These are phyloP conservation scores for Aphanomyces astaci DNA, from an alignment of 352 stramenopile species.

Conservation along the genomic window DNA sequence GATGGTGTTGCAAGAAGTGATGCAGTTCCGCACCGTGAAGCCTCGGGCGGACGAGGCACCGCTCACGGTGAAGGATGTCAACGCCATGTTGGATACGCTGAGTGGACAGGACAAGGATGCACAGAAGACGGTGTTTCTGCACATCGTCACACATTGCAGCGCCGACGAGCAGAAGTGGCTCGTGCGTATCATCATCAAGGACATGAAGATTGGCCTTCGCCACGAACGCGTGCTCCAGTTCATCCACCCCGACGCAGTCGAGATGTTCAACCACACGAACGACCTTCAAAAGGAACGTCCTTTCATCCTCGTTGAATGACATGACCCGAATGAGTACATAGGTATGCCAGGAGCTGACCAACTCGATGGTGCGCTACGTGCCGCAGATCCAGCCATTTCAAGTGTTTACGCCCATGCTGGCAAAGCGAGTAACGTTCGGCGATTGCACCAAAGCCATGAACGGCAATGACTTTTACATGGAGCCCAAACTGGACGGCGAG, in stretches of 20 bases:
- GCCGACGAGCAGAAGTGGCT: constrained; percentile 79
- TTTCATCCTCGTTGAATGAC: neutral
- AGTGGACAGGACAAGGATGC: constrained; percentile 36
- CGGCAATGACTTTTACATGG: constrained; percentile 64
- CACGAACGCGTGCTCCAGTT: constrained; percentile 74
- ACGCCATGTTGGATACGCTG: constrained; percentile 49
- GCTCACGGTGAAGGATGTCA: constrained; percentile 49
- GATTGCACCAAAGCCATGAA: constrained; percentile 68
- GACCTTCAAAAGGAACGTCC: constrained; percentile 29
- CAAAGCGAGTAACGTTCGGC: constrained; percentile 78
- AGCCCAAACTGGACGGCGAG: constrained; percentile 79
- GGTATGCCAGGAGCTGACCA: constrained; percentile 61
- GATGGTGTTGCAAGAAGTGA: constrained; percentile 60
- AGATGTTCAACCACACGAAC: constrained; percentile 87
- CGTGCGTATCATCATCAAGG: constrained; percentile 74
- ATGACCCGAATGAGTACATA: constrained; percentile 21
- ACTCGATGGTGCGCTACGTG: constrained; percentile 74
- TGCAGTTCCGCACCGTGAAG: constrained; percentile 48
- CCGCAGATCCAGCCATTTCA: constrained; percentile 72
- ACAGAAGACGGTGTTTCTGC: constrained; percentile 60
- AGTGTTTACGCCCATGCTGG: constrained; percentile 80
- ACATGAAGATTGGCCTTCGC: constrained; percentile 75
- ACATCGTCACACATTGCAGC: constrained; percentile 61
- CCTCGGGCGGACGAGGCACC: constrained; percentile 24
- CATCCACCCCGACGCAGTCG: constrained; percentile 68